Percentiles rank a stretch among this genome's conserved stretches.
These are phyloP conservation scores for Tulasnella sp. DNA, from an alignment of 768 basidiomycete species.

Conservation along the genomic window DNA sequence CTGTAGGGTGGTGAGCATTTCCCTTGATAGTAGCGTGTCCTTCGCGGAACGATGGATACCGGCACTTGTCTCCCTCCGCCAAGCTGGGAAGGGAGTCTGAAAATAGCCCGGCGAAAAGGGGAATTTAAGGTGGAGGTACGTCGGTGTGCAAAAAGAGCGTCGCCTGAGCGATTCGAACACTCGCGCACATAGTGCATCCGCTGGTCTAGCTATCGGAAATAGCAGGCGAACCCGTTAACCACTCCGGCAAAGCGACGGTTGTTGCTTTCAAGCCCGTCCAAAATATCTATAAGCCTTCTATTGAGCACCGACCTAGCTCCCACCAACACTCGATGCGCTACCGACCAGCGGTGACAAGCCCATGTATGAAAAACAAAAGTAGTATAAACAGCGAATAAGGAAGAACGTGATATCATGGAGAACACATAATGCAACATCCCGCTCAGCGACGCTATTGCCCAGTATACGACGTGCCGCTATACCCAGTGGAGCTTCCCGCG, in stretches of 20 bases:
- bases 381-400: neutral
- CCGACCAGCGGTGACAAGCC: neutral
- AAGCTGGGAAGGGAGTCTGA: neutral
- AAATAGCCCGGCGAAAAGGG: neutral
- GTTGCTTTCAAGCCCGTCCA: neutral
- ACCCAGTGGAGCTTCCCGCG: no score
- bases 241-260: conserved; percentile 29
- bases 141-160: conserved; percentile 36
- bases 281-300: no score
- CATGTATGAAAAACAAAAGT: neutral
- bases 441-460: neutral
- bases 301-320: neutral
- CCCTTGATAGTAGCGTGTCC: neutral
- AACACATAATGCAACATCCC: neutral
- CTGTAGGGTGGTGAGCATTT: neutral
- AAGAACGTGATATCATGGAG: neutral
- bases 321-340: neutral
- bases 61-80: neutral
- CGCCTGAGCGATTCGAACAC: conserved; percentile 63
- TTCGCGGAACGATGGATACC: neutral
- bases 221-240: conserved; percentile 46
- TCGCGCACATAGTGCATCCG: conserved; percentile 61
- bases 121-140: neutral
- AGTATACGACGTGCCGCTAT: no score
- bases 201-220: conserved; percentile 39